These are phyloP conservation scores for Ustilago curta DNA, from an alignment of 1,284 basidiomycete genomes.

Conservation along the genomic window DNA sequence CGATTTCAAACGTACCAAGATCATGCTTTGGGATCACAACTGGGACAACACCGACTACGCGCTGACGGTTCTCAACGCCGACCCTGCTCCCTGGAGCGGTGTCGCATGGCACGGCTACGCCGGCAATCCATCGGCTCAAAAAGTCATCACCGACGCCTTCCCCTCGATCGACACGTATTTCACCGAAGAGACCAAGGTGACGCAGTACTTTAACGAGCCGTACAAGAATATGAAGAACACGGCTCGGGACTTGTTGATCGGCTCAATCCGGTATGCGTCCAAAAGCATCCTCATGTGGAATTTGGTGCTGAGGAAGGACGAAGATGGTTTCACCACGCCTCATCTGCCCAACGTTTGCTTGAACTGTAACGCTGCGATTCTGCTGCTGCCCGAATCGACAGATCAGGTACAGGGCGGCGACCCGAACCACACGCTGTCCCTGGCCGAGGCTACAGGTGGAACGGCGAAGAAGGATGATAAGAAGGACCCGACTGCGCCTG, in stretches of 20 bases:
- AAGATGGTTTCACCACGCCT: constrained; percentile 55
- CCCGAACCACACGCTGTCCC: constrained; percentile 18
- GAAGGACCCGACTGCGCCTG: not conserved
- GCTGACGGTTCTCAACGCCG: constrained; percentile 40
- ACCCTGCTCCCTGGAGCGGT: constrained; percentile 24
- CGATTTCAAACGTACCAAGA: constrained; percentile 20
- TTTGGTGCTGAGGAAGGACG: constrained; percentile 44
- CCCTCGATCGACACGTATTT: constrained; percentile 40
- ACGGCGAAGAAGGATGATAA: not conserved
- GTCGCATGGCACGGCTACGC: constrained; percentile 62
- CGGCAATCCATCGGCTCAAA: constrained; percentile 36
- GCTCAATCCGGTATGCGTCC: constrained; percentile 44
- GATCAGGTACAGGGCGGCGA: constrained; percentile 20
- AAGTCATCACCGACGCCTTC: constrained; percentile 42
- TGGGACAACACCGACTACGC: constrained; percentile 49
- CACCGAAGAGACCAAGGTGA: constrained; percentile 53
- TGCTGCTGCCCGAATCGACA: constrained; percentile 40
- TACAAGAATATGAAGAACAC: constrained; percentile 58
- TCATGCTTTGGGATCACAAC: constrained; percentile 52
- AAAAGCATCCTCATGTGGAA: constrained; percentile 52
- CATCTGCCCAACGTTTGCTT: constrained; percentile 48
- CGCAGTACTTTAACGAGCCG: constrained; percentile 53
- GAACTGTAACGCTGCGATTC: constrained; percentile 54
- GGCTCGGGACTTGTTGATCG: constrained; percentile 37
- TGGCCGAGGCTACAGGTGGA: constrained; percentile 17